Percentiles rank a stretch among this genome's conserved stretches.
Evolutionary conservation across 495 filamentous ascomycete species (phyloP).

Genomic region (Aspergillus biplanus): DNA sequence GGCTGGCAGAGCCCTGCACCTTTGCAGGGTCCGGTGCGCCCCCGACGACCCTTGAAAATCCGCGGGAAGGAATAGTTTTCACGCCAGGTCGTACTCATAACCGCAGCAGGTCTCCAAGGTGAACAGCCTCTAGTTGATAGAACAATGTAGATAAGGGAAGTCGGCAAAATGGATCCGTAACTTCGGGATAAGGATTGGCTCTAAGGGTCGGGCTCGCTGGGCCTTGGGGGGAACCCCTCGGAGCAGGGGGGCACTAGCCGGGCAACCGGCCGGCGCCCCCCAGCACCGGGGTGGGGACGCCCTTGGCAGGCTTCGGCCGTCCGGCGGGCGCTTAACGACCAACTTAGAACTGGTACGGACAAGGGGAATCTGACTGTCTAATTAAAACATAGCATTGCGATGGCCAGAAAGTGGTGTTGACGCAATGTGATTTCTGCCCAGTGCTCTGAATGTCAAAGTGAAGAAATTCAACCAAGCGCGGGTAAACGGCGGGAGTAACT

Average conservation of each 20-base stretch:
- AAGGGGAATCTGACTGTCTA: constrained; percentile 9
- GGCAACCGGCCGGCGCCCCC: constrained; percentile 8
- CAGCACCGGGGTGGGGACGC: constrained; percentile 6
- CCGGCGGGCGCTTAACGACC: constrained; percentile 8
- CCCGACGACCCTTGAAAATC: constrained; percentile 9
- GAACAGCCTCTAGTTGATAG: constrained; percentile 9
- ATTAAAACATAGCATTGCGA: constrained; percentile 10
- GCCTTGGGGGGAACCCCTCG: constrained; percentile 8
- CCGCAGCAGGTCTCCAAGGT: constrained; percentile 9
- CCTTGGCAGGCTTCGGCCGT: constrained; percentile 8
- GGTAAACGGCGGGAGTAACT: constrained; percentile 16
- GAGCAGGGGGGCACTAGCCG: constrained; percentile 8
- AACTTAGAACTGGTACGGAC: constrained; percentile 9
- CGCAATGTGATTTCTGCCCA: constrained; percentile 9
- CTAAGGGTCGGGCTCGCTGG: constrained; percentile 8
- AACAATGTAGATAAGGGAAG: constrained; percentile 9
- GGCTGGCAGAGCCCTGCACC: constrained; percentile 7
- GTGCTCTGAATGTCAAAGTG: constrained; percentile 11
- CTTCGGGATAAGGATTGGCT: constrained; percentile 9
- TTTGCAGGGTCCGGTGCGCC: constrained; percentile 8
- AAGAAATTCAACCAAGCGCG: constrained; percentile 12
- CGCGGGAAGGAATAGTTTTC: constrained; percentile 9
- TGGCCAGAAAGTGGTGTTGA: constrained; percentile 9
- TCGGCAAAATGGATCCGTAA: constrained; percentile 9
- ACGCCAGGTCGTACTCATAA: constrained; percentile 9